Base-by-base conservation (phyloP, 2,329 filamentous ascomycete genomes). In the Macroventuria anomochaeta region DNA sequence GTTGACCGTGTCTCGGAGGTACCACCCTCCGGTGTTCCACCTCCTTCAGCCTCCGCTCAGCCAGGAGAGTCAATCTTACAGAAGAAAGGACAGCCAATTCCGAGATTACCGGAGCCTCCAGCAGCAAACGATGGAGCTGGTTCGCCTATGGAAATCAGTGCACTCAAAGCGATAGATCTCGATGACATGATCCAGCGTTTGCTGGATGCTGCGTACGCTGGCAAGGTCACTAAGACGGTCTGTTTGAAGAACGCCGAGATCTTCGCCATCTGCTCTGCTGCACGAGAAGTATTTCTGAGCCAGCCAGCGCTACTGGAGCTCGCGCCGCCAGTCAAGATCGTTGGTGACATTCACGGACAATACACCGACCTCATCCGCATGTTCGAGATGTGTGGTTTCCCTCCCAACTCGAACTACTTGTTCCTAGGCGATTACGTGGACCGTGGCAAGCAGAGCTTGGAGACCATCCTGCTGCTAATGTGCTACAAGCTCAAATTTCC, bases 311-410 rank as follows among this genome's bases (percentile, higher is more conserved):
- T 99, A 20, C 79, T 99, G 51, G 95, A 99, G 76, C 83, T 99
- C 38, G 89, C 93, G 59, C 91, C 95, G 4, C 93, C 95, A 0
- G 95, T 99, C 70, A 99, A 99, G 79, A 96, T 99, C 68, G 95
- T 97, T 23, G 93, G 93, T 43, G 93, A 97, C 72, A 91, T 97
- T 12, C 93, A 97, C 73, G 93, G 93, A 43, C 93, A 97, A 76
- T 97, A 96, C 75, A 96, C 92, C 10, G 93, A 97, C 75, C 80
- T 97, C 44, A 96, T 97, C 68, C 88, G 93, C 59, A 91, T 97
- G 84, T 97, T 97, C 70, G 93, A 97, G 75, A 97, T 97, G 93
- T 97, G 93, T 72, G 93, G 93, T 5, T 97, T 97, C 70, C 93
- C 93, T 7, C 93, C 93, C 2, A 88, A 85, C 58, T 86, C 92